Conservation (phyloP, 1,284 basidiomycete genomes). For the Ustilago nuda region DNA sequence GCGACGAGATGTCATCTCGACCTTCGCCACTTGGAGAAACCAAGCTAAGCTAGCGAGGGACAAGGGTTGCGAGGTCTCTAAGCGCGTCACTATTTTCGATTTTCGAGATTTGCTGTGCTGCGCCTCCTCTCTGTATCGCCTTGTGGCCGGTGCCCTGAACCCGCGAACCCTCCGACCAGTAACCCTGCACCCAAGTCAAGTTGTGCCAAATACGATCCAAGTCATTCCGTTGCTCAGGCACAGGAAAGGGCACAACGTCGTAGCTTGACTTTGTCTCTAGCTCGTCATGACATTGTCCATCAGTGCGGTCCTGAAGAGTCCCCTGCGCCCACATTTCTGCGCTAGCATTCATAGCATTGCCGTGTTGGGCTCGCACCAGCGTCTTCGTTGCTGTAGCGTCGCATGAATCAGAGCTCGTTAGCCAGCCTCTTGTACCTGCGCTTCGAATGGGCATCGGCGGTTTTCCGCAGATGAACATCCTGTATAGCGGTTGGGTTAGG, state of each 20-base stretch:
- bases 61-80: neutral
- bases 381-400: neutral
- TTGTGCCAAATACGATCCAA: conserved; percentile 11
- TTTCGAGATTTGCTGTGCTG: conserved; percentile 4
- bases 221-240: conserved; percentile 8
- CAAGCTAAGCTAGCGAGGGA: neutral
- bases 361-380: neutral
- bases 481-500: neutral
- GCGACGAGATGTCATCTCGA: neutral
- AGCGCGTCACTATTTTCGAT: conserved; percentile 6
- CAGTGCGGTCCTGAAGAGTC: conserved; percentile 1
- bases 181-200: conserved; percentile 31
- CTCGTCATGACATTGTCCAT: neutral
- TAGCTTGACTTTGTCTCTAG: neutral
- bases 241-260: neutral
- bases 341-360: conserved; percentile 12
- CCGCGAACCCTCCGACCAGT: conserved; percentile 2
- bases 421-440: neutral
- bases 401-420: conserved; percentile 6
- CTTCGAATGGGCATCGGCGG: neutral
- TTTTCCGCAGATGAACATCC: conserved; percentile 2
- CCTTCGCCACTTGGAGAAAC: neutral
- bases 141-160: conserved; percentile 7
- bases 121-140: neutral
- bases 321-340: conserved; percentile 25